phyloP scores from a whole-genome alignment of 768 basidiomycete genomes.

The Lepiota brunneoincarnata region DNA sequence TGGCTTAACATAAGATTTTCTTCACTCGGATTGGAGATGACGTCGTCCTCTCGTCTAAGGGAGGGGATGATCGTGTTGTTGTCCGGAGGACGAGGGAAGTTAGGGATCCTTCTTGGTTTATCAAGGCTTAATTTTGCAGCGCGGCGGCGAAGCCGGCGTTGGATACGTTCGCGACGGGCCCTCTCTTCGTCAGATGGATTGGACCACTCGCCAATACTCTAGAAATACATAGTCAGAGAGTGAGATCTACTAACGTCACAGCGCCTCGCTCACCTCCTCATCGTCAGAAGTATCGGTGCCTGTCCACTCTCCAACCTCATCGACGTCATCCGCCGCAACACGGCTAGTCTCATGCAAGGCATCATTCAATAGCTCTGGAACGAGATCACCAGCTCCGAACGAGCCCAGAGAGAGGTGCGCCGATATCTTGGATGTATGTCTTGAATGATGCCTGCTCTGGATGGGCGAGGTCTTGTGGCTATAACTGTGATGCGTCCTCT shows the following conservation, averaged over 20 bases:
- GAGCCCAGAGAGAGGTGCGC: conserved; percentile 66
- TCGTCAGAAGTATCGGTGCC: conserved; percentile 74
- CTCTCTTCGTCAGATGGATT: conserved; percentile 91
- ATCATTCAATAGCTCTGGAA: conserved; percentile 10
- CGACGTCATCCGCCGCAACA: conserved; percentile 24
- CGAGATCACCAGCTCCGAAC: conserved; percentile 41
- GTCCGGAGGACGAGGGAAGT: conserved; percentile 77
- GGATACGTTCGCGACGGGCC: conserved; percentile 63
- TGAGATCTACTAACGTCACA: conserved; percentile 10
- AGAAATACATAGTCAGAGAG: conserved; percentile 15
- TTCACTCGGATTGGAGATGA: conserved; percentile 86
- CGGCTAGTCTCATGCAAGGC: conserved; percentile 15
- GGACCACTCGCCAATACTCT: conserved; percentile 88
- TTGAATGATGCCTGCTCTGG: conserved; percentile 58
- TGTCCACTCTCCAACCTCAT: conserved; percentile 74
- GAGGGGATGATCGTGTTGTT: conserved; percentile 40
- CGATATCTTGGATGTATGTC: conserved; percentile 66
- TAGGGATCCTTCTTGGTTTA: conserved; percentile 69
- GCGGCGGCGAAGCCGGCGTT: conserved; percentile 57
- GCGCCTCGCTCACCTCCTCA: conserved; percentile 54
- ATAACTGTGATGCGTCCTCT: conserved; percentile 26
- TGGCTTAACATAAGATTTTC: conserved; percentile 45
- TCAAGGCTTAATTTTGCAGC: conserved; percentile 38
- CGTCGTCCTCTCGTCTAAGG: conserved; percentile 53
- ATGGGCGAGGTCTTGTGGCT: conserved; percentile 39